phyloP scores from a whole-genome alignment of 2,329 filamentous ascomycete species.

The Colletotrichum cuscutae region DNA sequence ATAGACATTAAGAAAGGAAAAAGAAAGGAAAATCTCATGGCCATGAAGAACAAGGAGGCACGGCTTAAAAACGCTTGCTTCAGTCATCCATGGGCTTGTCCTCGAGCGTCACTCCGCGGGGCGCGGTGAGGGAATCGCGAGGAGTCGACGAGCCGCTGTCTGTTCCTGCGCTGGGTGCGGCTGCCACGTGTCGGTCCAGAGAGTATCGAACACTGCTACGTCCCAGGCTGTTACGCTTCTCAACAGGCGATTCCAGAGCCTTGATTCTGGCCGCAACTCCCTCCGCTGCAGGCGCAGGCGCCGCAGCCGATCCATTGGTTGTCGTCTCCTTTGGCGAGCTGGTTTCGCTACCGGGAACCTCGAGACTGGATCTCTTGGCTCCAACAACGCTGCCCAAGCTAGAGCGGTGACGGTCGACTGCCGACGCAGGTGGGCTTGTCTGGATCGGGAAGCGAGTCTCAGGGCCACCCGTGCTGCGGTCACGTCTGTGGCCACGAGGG shows the following conservation, averaged over 20 bases:
- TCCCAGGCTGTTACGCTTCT: conserved; percentile 74
- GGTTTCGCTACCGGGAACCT: conserved; percentile 75
- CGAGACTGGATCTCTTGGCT: conserved; percentile 76
- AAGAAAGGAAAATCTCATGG: conserved; percentile 12
- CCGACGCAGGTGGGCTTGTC: conserved; percentile 67
- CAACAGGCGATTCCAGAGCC: conserved; percentile 47
- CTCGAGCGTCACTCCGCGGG: conserved; percentile 61
- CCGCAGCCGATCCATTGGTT: conserved; percentile 52
- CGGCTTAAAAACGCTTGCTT: conserved; percentile 28
- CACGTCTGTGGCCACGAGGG: conserved; percentile 74
- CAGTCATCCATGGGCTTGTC: conserved; percentile 65
- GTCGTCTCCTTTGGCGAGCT: conserved; percentile 50
- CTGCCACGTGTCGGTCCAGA: conserved; percentile 62
- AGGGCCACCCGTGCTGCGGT: conserved; percentile 78
- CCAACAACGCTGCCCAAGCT: conserved; percentile 61
- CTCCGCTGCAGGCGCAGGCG: conserved; percentile 26
- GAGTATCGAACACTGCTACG: conserved; percentile 61
- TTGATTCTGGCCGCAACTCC: conserved; percentile 31
- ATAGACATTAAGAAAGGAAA: conserved; percentile 34
- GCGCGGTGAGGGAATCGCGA: conserved; percentile 34
- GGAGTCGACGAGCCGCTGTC: conserved; percentile 39
- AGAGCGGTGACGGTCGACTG: conserved; percentile 60
- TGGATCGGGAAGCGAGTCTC: conserved; percentile 88
- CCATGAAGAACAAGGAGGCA: neutral
- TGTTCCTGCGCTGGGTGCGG: conserved; percentile 40